A percentile compares a stretch with the other conserved stretches of the same genome.
These are phyloP conservation scores for Asterionellopsis glacialis DNA, from an alignment of 108 stramenopile genomes.

Conservation along the genomic window DNA sequence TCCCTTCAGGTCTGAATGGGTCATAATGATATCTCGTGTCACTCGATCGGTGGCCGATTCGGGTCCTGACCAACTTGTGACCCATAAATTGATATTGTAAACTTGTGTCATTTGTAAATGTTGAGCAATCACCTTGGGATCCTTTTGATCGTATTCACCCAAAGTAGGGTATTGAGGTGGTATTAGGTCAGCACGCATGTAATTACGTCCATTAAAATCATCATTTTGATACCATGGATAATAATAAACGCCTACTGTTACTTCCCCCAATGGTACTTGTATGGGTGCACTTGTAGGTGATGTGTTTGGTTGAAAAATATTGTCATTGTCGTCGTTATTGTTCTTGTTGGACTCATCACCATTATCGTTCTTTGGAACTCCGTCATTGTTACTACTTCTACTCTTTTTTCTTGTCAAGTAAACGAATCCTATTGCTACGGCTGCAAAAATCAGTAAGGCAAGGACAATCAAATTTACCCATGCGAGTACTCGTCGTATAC, in stretches of 20 bases:
- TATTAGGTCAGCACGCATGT: constrained; percentile 13
- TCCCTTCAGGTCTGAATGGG: constrained; percentile 1
- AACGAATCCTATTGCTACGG: too few species aligned
- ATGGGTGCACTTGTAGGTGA: too few species aligned
- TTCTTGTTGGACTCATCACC: too few species aligned
- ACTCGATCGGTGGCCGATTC: constrained; percentile 2
- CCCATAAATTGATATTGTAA: constrained; percentile 27
- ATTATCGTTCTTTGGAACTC: too few species aligned
- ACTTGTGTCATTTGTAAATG: constrained; percentile 20
- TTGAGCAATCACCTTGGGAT: constrained; percentile 6
- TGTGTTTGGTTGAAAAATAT: too few species aligned
- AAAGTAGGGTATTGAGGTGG: constrained; percentile 18
- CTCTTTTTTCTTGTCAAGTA: too few species aligned
- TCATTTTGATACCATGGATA: constrained; percentile 29
- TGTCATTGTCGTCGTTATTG: too few species aligned
- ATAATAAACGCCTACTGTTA: constrained; percentile 25
- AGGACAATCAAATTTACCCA: too few species aligned
- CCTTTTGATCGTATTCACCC: constrained; percentile 24
- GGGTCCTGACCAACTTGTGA: constrained; percentile 19
- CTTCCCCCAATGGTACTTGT: neutral
- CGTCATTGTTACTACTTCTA: too few species aligned
- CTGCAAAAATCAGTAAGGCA: too few species aligned
- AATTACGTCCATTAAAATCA: constrained; percentile 19
- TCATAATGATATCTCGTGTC: constrained; percentile 12
- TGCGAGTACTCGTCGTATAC: too few species aligned